These are phyloP conservation scores for Blastocystis sp. DNA, from an alignment of 352 stramenopile species.

Conservation along the genomic window DNA sequence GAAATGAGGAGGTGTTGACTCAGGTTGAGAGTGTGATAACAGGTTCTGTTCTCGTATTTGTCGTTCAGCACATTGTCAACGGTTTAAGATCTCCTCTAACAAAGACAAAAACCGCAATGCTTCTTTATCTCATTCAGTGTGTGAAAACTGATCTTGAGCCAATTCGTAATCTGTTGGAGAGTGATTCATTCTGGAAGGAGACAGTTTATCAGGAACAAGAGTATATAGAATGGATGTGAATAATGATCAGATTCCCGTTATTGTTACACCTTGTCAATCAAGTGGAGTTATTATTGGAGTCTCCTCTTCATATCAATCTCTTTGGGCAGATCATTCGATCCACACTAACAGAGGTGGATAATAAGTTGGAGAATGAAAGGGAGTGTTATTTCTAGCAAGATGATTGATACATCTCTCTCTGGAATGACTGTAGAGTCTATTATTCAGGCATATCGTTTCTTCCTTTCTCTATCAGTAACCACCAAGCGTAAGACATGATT, in stretches of 20 bases:
- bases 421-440: not conserved
- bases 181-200: not conserved
- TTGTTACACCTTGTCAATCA: not conserved
- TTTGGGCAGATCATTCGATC: not conserved
- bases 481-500: not conserved
- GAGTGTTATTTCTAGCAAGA: not conserved
- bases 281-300: constrained; percentile 3
- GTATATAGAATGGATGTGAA: not conserved
- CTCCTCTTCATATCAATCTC: not conserved
- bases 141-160: not conserved
- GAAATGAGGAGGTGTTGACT: not conserved
- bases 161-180: constrained; percentile 5
- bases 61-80: not conserved
- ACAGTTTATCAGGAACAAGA: not conserved
- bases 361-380: not conserved
- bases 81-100: not conserved
- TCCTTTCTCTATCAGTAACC: not conserved
- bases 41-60: not conserved
- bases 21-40: too few species aligned
- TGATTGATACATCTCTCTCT: not conserved
- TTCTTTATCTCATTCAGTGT: not conserved
- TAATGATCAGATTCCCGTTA: not conserved
- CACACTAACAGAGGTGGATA: not conserved
- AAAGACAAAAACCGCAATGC: not conserved
- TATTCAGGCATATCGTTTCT: not conserved